These are phyloP conservation scores for Trichoderma sp. DNA, from an alignment of 2,329 filamentous ascomycete species.

Conservation along the genomic window DNA sequence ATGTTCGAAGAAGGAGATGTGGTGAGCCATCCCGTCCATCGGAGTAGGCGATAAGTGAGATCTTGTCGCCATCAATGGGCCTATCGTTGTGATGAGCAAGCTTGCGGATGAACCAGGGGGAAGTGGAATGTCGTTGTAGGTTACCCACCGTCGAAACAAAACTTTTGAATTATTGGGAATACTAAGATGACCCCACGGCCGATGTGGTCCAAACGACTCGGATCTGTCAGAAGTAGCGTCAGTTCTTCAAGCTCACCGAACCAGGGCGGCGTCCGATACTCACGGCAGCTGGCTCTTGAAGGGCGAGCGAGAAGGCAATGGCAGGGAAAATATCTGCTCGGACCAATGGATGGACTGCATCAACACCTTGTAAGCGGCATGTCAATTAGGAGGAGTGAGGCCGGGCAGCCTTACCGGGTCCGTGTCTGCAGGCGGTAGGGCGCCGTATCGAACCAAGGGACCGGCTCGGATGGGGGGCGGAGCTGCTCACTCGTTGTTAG, in stretches of 20 bases:
- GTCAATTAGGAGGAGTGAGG: not conserved
- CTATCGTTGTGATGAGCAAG: constrained; percentile 39
- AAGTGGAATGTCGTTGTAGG: not conserved
- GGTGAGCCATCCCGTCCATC: constrained; percentile 48
- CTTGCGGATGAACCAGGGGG: not conserved
- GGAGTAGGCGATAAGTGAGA: constrained; percentile 57
- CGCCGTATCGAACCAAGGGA: constrained; percentile 40
- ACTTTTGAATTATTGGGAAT: constrained; percentile 54
- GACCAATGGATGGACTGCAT: constrained; percentile 60
- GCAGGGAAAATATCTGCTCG: constrained; percentile 60
- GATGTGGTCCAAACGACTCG: constrained; percentile 50
- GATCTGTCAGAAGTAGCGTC: constrained; percentile 41
- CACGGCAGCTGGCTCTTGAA: constrained; percentile 48
- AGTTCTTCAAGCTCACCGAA: not conserved
- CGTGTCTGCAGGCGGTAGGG: constrained; percentile 32
- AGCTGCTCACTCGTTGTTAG: constrained; percentile 20
- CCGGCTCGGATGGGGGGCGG: constrained; percentile 43
- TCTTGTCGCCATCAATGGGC: constrained; percentile 56
- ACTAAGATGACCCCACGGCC: constrained; percentile 47
- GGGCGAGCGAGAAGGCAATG: constrained; percentile 54
- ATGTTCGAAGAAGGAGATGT: constrained; percentile 52
- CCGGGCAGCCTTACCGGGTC: constrained; percentile 33
- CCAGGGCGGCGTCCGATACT: constrained; percentile 17
- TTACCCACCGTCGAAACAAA: constrained; percentile 57
- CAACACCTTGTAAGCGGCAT: constrained; percentile 26